phyloP scores from a whole-genome alignment of 2,329 filamentous ascomycete genomes.

The Zymoseptoria crescenta region DNA sequence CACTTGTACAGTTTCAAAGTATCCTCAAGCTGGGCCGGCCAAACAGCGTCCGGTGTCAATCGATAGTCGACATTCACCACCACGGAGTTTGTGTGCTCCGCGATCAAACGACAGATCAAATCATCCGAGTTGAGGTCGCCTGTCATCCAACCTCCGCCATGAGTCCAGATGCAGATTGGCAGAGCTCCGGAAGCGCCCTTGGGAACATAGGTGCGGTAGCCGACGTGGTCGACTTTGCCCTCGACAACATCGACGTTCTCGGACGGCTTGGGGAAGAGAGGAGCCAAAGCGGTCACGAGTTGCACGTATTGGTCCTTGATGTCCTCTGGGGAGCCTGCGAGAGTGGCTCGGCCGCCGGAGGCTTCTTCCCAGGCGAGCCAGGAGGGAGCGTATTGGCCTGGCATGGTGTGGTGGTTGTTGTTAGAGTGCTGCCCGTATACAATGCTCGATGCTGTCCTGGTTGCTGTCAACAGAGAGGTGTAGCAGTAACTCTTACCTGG shows the following conservation, averaged over 20 bases:
- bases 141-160: slow-evolving; percentile 22
- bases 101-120: slow-evolving; percentile 16
- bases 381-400: slow-evolving; percentile 14
- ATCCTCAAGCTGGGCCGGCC: slow-evolving; percentile 38
- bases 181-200: slow-evolving; percentile 14
- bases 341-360: slow-evolving; percentile 16
- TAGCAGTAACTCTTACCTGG: neutral
- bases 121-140: slow-evolving; percentile 21
- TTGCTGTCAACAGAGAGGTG: neutral
- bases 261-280: slow-evolving; percentile 12
- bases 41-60: slow-evolving; percentile 39
- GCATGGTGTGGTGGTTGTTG: slow-evolving; percentile 9
- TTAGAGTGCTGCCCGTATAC: slow-evolving; percentile 18
- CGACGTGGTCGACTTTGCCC: slow-evolving; percentile 18
- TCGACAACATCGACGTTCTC: slow-evolving; percentile 18
- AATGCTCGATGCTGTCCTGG: neutral
- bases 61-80: slow-evolving; percentile 37
- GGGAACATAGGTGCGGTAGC: slow-evolving; percentile 18
- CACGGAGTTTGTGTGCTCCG: slow-evolving; percentile 17
- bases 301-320: slow-evolving; percentile 17
- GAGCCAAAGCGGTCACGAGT: slow-evolving; percentile 11
- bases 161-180: slow-evolving; percentile 16
- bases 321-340: slow-evolving; percentile 17
- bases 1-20: slow-evolving; percentile 32
- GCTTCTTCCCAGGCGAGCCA: slow-evolving; percentile 19